These are phyloP conservation scores for Ceratobasidium sp. DNA, from an alignment of 1,284 basidiomycete genomes.

Conservation along the genomic window DNA sequence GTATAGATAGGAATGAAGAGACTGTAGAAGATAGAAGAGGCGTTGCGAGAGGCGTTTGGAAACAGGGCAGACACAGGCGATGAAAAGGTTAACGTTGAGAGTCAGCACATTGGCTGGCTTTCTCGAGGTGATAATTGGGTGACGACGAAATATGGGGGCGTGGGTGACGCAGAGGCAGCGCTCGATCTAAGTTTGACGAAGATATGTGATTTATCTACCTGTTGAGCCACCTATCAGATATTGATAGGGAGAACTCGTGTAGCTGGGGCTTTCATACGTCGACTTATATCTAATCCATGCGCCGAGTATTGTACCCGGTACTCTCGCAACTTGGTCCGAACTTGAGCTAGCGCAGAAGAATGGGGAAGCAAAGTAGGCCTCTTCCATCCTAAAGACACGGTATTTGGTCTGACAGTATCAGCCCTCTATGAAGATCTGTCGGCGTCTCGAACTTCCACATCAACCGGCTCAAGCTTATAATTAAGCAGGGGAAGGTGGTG, in stretches of 20 bases:
- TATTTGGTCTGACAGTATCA: background rate
- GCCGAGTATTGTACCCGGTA: slow-evolving; percentile 65
- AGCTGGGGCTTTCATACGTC: slow-evolving; percentile 76
- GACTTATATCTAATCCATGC: slow-evolving; percentile 80
- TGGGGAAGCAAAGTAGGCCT: slow-evolving; percentile 68
- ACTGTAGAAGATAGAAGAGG: slow-evolving; percentile 33
- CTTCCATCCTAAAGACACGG: background rate
- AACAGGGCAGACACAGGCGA: background rate
- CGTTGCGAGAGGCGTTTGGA: slow-evolving; percentile 23
- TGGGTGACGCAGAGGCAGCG: slow-evolving; percentile 3
- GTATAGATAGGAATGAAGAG: slow-evolving; percentile 48
- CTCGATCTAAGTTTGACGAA: slow-evolving; percentile 26
- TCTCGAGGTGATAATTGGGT: slow-evolving; percentile 45
- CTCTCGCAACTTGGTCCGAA: slow-evolving; percentile 69
- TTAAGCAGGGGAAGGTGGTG: slow-evolving; percentile 69
- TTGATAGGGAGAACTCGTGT: too few relatives aligned
- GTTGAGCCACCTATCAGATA: background rate
- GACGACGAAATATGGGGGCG: slow-evolving; percentile 46
- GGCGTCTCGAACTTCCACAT: slow-evolving; percentile 82
- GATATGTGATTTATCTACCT: background rate
- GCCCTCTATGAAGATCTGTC: slow-evolving; percentile 56
- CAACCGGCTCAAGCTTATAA: slow-evolving; percentile 66
- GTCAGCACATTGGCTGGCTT: background rate
- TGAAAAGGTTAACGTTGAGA: slow-evolving; percentile 16
- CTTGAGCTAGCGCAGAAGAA: slow-evolving; percentile 71